A percentile compares a stretch with the other conserved stretches of the same genome.
Conservation (phyloP, 148 eudicot species). For the Cornus kousa region DNA sequence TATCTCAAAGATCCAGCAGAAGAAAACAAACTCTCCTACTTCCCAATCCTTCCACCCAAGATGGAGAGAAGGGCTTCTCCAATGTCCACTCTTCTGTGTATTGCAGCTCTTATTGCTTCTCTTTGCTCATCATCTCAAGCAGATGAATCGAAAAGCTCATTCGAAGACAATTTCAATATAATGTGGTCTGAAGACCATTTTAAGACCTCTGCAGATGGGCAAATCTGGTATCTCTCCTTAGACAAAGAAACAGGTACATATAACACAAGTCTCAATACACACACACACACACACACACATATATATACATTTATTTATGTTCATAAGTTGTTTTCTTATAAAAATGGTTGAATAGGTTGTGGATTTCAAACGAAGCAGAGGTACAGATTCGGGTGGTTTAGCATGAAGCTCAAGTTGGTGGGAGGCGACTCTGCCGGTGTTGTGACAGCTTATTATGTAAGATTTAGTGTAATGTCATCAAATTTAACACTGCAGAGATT, state of each 20-base stretch:
- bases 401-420: constrained; percentile 88
- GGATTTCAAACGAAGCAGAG: constrained; percentile 88
- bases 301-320: neutral
- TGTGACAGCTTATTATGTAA: constrained; percentile 94
- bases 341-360: constrained; percentile 52
- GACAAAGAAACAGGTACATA: constrained; percentile 66
- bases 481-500: neutral
- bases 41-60: neutral
- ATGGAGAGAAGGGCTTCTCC: constrained; percentile 21
- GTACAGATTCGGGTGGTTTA: constrained; percentile 97
- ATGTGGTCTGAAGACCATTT: constrained; percentile 74
- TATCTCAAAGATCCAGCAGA: neutral
- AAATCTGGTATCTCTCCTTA: constrained; percentile 84
- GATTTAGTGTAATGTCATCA: constrained; percentile 15
- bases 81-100: constrained; percentile 26
- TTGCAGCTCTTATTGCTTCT: constrained; percentile 31
- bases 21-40: constrained; percentile 2
- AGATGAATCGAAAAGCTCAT: constrained; percentile 43
- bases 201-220: constrained; percentile 75
- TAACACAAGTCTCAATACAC: neutral
- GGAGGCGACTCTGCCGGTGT: constrained; percentile 96
- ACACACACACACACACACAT: neutral
- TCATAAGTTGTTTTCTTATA: neutral
- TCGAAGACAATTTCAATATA: constrained; percentile 55
- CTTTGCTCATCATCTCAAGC: constrained; percentile 29